Conservation (phyloP, 148 eudicot genomes). For the Rhododendron molle region DNA sequence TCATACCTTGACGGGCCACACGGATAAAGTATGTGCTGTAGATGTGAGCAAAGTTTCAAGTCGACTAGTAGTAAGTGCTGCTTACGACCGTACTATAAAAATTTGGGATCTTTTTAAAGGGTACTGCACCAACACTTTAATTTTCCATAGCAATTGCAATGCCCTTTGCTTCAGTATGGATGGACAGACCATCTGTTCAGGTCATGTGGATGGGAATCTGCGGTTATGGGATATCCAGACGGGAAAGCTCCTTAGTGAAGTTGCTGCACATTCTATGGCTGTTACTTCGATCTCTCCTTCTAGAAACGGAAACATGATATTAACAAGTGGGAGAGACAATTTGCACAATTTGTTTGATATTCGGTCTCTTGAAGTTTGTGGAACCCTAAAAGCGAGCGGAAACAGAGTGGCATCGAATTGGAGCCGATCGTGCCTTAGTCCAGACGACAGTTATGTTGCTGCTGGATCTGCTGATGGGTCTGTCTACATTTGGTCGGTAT, state of each 20-base stretch:
- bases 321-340: slow-evolving; percentile 94
- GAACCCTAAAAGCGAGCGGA: slow-evolving; percentile 64
- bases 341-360: slow-evolving; percentile 82
- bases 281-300: slow-evolving; percentile 75
- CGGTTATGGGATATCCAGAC: slow-evolving; percentile 85
- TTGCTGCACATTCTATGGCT: slow-evolving; percentile 82
- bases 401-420: slow-evolving; percentile 81
- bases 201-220: slow-evolving; percentile 88
- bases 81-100: slow-evolving; percentile 86
- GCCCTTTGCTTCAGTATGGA: slow-evolving; percentile 68
- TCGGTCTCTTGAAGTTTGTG: slow-evolving; percentile 72
- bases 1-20: slow-evolving; percentile 90
- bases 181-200: slow-evolving; percentile 82
- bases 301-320: slow-evolving; percentile 61
- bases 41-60: slow-evolving; percentile 80
- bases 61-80: slow-evolving; percentile 73
- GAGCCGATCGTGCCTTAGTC: slow-evolving; percentile 92
- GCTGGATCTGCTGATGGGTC: slow-evolving; percentile 98
- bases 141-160: slow-evolving; percentile 85
- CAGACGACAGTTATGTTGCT: slow-evolving; percentile 85
- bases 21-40: slow-evolving; percentile 89
- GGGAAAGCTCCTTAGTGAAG: slow-evolving; percentile 78
- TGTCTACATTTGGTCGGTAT: slow-evolving; percentile 73
- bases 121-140: slow-evolving; percentile 68
- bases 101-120: slow-evolving; percentile 92